Evolutionary conservation across 306 rosid genomes (phyloP), one percentile per base, ranked within the genome.

Genomic region (Senna siamea): DNA sequence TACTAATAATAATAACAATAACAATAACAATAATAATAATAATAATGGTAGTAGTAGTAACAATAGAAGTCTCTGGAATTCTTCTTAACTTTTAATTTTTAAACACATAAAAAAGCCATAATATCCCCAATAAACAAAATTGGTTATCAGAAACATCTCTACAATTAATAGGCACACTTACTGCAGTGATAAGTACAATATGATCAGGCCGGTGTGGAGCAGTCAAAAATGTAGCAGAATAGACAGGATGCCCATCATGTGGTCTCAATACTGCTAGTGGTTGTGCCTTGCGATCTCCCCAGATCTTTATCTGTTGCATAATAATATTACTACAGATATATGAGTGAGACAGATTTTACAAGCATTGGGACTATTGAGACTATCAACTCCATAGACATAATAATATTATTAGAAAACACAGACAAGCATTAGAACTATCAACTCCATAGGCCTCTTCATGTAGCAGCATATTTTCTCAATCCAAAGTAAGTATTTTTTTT

Each of bases 141-240:
- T 52, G 37, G 37, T 71, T 22, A 41, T 44, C 78, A 52, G 35
- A 70, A 64, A 69, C 52, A 9, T 43, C 22, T 50, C 35, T 43
- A 13, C 23, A 30, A 28, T 17, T 40, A 34, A 69, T 40, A 8
- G 76, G 35, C 50, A 30, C 66, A 85, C 83, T 75, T 87, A 95
- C 99, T 50, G 90, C 97, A 51, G 99, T 95, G 65, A 95, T 82
- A 72, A 95, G 99, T 66, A 92, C 78, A 64, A 95, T 92, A 80
- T 92, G 99, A 74, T 87, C 89, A n/a, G 99, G 99, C 48, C 87
- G 80, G 77, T 92, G 83, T 5, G 96, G 90, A 80, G 97, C 90
- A 69, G 90, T 87, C 72, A 92, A 87, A 81, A 95, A 95, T 5
- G 90, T 87, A 73, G 99, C 88, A 7, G 98, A 85, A 90, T 88